Base-by-base conservation (phyloP, 208 protist genomes). In the Endotrypanum monterogeii region DNA sequence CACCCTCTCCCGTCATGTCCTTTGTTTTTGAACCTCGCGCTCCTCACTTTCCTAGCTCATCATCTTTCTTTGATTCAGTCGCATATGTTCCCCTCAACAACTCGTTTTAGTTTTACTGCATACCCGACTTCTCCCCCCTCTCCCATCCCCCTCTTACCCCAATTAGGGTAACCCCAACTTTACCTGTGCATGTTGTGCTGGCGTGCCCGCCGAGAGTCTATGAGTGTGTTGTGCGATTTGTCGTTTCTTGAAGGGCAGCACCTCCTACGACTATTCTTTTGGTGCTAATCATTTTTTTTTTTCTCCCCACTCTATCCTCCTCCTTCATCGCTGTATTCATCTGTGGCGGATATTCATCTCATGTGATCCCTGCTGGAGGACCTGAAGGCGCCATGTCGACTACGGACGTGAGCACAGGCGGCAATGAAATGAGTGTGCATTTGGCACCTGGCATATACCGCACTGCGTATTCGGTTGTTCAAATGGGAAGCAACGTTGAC, bases 391-490 rank as follows among this genome's bases (percentile, higher is more conserved):
- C 54, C 41, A 75, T 75, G 71, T 60, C 28, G 50, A 30, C 0
- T 30, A 7, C 56, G 37, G 25, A 28, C 50, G 48, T 68, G 32
- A 50, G 46, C 6, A 2, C 11, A 23, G 52, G 51, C 25, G 62
- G 23, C 30, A 52, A 46, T 16, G 51, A 60, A 9, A 55, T 58
- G 7, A 3, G n/a, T n/a, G 67, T 63, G 35, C 55, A n/a, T 55
- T 35, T 73, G 9, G 25, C 67, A 0, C 67, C 67, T 6, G 67
- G 67, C 2, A 55, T 57, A 28, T 73, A 73, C 44, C 67, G 67
- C 39, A 25, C 35, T n/a, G 8, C 32, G 8, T 73, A 41, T 20
- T 63, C 67, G 48, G 35, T 39, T 1, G 20, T 54, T 14, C 54
- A 8, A 30, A 18, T 25, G 18, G n/a, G 18, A 20, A 52, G 12